Evolutionary conservation across 805 yeast genomes (phyloP).

Genomic region (Barnettozyma wickerhamii): DNA sequence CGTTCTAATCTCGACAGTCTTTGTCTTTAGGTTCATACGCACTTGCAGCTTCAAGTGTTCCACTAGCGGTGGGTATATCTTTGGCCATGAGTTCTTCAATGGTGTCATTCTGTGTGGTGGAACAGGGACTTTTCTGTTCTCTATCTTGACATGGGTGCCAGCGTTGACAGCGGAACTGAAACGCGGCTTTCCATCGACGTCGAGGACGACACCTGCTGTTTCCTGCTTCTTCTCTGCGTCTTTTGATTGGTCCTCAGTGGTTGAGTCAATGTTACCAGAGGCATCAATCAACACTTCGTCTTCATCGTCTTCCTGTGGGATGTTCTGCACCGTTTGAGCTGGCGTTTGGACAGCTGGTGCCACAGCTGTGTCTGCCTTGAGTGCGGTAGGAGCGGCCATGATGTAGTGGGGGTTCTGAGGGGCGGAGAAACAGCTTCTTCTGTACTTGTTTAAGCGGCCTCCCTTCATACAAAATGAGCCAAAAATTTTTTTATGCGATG

Average conservation of each 20-base stretch:
- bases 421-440: neutral
- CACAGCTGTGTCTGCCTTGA: conserved; percentile 18
- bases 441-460: too few relatives aligned
- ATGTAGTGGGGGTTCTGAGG: neutral
- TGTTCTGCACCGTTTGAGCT: conserved; percentile 11
- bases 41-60: conserved; percentile 94
- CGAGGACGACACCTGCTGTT: conserved; percentile 38
- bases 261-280: conserved; percentile 23
- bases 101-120: conserved; percentile 99
- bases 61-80: conserved; percentile 92
- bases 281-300: conserved; percentile 37
- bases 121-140: conserved; percentile 83
- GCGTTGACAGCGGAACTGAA: conserved; percentile 68
- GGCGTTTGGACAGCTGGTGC: conserved; percentile 1
- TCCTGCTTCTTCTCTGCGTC: conserved; percentile 22
- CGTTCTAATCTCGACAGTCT: conserved; percentile 84
- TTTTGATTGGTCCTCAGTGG: conserved; percentile 10
- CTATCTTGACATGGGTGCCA: conserved; percentile 65
- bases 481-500: too few relatives aligned
- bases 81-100: conserved; percentile 83
- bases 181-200: conserved; percentile 85
- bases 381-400: conserved; percentile 47
- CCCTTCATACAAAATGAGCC: too few relatives aligned
- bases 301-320: conserved; percentile 27
- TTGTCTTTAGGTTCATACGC: conserved; percentile 88